These are phyloP conservation scores for Ensete glaucum DNA, from an alignment of 176 grass and related monocot genomes.

Conservation along the genomic window DNA sequence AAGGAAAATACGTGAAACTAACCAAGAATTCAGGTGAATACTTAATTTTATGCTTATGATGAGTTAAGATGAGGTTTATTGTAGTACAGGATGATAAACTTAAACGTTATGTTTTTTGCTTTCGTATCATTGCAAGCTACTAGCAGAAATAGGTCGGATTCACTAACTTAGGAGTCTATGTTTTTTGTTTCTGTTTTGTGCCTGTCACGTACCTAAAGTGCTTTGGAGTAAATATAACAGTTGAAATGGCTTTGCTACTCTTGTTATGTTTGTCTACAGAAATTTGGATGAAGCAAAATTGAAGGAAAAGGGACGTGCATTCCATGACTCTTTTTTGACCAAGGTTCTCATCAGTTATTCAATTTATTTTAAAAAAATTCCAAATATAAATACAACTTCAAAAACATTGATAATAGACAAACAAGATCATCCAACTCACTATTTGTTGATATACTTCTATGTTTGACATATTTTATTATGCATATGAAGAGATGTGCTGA, in stretches of 20 bases:
- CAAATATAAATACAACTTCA: slow-evolving; percentile 3
- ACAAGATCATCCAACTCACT: not conserved
- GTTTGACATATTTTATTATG: not conserved
- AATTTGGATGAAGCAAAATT: slow-evolving; percentile 64
- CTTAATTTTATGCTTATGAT: slow-evolving; percentile 3
- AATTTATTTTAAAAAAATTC: not conserved
- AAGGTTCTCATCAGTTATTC: slow-evolving; percentile 37
- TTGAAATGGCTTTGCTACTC: not conserved
- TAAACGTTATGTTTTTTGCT: not conserved
- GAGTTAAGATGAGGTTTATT: not conserved
- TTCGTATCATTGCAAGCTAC: not conserved
- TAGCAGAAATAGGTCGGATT: not conserved
- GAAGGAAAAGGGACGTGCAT: slow-evolving; percentile 68
- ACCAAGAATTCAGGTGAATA: slow-evolving; percentile 64
- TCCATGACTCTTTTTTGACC: slow-evolving; percentile 86
- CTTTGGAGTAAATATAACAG: not conserved
- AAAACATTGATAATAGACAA: not conserved
- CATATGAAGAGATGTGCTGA: not conserved
- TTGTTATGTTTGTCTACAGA: slow-evolving; percentile 27
- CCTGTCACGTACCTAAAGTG: not conserved
- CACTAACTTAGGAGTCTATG: not conserved
- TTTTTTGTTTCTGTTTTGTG: not conserved
- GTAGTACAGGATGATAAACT: not conserved
- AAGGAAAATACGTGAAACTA: slow-evolving; percentile 53
- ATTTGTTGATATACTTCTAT: not conserved